These are phyloP conservation scores for Elsinoe batatas DNA, from an alignment of 2,329 filamentous ascomycete species.

Conservation along the genomic window DNA sequence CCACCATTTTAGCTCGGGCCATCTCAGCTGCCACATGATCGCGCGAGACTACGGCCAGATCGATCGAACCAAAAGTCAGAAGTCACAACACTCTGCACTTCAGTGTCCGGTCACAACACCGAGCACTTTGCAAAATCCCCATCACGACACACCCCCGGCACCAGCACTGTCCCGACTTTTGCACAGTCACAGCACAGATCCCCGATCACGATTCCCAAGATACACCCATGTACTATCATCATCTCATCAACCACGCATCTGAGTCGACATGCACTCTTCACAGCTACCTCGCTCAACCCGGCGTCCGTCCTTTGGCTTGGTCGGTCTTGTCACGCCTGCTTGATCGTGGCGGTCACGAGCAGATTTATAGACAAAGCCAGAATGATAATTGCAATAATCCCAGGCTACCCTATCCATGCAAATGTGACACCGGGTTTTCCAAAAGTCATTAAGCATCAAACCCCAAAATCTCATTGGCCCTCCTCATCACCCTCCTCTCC, in stretches of 20 bases:
- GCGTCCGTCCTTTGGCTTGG: not conserved
- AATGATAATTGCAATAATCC: conserved; percentile 6
- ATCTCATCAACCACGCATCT: conserved; percentile 1
- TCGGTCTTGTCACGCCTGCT: not conserved
- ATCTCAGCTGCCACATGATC: not conserved
- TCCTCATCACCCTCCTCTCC: conserved; percentile 42
- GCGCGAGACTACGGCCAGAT: not conserved
- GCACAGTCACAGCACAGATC: conserved; percentile 3
- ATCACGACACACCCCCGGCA: conserved; percentile 3
- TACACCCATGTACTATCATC: conserved; percentile 12
- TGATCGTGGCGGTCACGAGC: not conserved
- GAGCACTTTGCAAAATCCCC: not conserved
- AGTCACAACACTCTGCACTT: not conserved
- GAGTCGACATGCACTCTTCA: conserved; percentile 3
- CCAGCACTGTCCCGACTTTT: not conserved
- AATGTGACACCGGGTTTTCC: no score
- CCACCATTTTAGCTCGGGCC: not conserved
- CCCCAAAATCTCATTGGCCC: conserved; percentile 46
- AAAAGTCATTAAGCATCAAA: conserved; percentile 28
- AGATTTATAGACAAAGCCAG: conserved; percentile 12
- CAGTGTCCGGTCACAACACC: not conserved
- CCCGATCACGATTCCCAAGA: conserved; percentile 8
- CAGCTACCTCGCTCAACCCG: conserved; percentile 6
- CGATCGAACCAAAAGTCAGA: not conserved
- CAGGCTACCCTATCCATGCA: not conserved